Percentiles rank a stretch among this genome's conserved stretches.
phyloP scores from a whole-genome alignment of 352 stramenopile species.

The Chrysophaeum taylorii region DNA sequence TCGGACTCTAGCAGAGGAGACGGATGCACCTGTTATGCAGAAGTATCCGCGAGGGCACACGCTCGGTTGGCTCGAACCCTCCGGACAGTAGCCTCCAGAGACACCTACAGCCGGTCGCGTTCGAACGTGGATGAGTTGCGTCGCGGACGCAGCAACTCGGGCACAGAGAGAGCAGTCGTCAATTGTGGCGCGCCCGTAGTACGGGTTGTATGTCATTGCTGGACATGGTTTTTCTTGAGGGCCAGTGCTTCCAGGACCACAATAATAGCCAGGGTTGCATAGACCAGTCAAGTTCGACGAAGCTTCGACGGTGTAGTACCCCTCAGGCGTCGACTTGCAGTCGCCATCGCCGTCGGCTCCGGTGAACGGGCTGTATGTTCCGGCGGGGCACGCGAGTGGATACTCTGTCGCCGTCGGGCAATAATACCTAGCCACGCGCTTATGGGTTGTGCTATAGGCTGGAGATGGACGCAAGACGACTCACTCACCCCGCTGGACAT shows the following conservation, averaged over 20 bases:
- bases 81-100: slow-evolving; percentile 25
- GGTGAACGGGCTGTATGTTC: slow-evolving; percentile 52
- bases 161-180: slow-evolving; percentile 43
- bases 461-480: slow-evolving; percentile 9
- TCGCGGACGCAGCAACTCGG: no score
- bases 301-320: slow-evolving; percentile 40
- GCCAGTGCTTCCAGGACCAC: slow-evolving; percentile 52
- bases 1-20: slow-evolving; percentile 38
- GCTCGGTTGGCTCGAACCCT: slow-evolving; percentile 43
- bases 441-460: no score
- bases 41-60: slow-evolving; percentile 60
- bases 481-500: no score
- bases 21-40: slow-evolving; percentile 43
- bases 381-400: slow-evolving; percentile 61
- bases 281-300: slow-evolving; percentile 35
- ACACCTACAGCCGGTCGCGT: slow-evolving; percentile 62
- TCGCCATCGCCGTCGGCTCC: slow-evolving; percentile 41
- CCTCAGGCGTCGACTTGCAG: slow-evolving; percentile 36
- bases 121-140: slow-evolving; percentile 54
- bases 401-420: slow-evolving; percentile 54
- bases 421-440: slow-evolving; percentile 52
- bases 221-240: slow-evolving; percentile 42
- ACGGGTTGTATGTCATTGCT: slow-evolving; percentile 39
- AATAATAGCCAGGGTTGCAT: slow-evolving; percentile 72
- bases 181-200: slow-evolving; percentile 46